phyloP scores from a whole-genome alignment of 805 yeast genomes.

The Candida yuanshanica region DNA sequence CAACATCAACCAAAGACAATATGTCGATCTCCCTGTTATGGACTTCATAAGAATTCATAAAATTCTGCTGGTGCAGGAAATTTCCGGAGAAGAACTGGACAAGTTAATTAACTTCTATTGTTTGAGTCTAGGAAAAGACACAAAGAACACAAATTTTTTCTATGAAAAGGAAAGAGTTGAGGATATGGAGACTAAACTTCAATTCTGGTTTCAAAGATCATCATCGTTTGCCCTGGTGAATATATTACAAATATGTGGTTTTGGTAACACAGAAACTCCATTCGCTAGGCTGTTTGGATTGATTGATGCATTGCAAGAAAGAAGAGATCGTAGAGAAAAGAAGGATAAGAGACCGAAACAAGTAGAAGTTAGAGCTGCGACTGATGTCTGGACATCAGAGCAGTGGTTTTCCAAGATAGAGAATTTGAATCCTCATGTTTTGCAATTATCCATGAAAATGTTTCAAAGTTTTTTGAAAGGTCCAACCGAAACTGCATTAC shows the following conservation, averaged over 20 bases:
- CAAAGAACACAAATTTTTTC: constrained; percentile 59
- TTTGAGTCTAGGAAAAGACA: constrained; percentile 31
- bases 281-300: constrained; percentile 69
- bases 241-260: constrained; percentile 68
- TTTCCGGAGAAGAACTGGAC: constrained; percentile 43
- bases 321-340: constrained; percentile 66
- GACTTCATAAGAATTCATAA: constrained; percentile 26
- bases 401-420: background rate
- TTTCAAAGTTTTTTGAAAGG: constrained; percentile 61
- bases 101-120: constrained; percentile 5
- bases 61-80: constrained; percentile 18
- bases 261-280: constrained; percentile 71
- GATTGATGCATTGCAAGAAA: constrained; percentile 65
- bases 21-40: constrained; percentile 30
- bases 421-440: constrained; percentile 36
- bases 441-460: constrained; percentile 66
- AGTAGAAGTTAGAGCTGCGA: background rate
- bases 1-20: constrained; percentile 57
- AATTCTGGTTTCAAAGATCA: constrained; percentile 74
- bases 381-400: constrained; percentile 2
- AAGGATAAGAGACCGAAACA: constrained; percentile 36
- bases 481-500: constrained; percentile 59
- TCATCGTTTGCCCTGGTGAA: constrained; percentile 73
- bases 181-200: constrained; percentile 30
- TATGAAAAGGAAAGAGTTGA: constrained; percentile 30